These are phyloP conservation scores for Myrica gale DNA, from an alignment of 306 rosid species.

Conservation along the genomic window DNA sequence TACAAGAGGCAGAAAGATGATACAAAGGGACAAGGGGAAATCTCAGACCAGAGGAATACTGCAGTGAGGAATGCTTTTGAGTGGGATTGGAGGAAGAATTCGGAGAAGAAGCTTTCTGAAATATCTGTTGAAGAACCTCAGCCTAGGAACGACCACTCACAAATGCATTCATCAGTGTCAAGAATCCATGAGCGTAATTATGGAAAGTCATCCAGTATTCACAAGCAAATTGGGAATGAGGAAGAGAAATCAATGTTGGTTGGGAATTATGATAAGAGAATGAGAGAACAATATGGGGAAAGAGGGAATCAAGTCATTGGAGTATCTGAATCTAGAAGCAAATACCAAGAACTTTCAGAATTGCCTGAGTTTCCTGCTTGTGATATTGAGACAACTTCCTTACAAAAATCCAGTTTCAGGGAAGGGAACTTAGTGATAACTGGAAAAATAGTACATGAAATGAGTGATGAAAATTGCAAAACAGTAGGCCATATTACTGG, in stretches of 20 bases:
- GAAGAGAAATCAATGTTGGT: conserved; percentile 44
- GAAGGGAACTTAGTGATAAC: conserved; percentile 42
- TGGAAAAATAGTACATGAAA: conserved; percentile 37
- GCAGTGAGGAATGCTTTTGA: conserved; percentile 36
- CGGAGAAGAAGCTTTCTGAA: conserved; percentile 57
- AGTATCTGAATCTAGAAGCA: conserved; percentile 38
- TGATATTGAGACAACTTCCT: conserved; percentile 36
- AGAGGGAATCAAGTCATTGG: conserved; percentile 35
- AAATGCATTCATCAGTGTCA: conserved; percentile 34
- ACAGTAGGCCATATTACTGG: conserved; percentile 28
- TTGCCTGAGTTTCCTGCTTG: conserved; percentile 27
- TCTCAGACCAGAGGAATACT: conserved; percentile 37
- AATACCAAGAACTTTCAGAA: conserved; percentile 36
- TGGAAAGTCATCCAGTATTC: conserved; percentile 46
- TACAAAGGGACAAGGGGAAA: conserved; percentile 24
- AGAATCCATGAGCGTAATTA: conserved; percentile 38
- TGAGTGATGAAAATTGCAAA: conserved; percentile 31
- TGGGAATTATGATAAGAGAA: conserved; percentile 33
- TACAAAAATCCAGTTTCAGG: conserved; percentile 31
- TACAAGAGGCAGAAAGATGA: conserved; percentile 30
- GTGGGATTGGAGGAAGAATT: conserved; percentile 62
- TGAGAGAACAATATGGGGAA: conserved; percentile 41
- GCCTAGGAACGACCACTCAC: conserved; percentile 40
- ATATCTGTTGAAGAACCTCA: conserved; percentile 38
- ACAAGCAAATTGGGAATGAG: conserved; percentile 38